phyloP scores from a whole-genome alignment of 345 rosid species.

The Sapria himalayana region DNA sequence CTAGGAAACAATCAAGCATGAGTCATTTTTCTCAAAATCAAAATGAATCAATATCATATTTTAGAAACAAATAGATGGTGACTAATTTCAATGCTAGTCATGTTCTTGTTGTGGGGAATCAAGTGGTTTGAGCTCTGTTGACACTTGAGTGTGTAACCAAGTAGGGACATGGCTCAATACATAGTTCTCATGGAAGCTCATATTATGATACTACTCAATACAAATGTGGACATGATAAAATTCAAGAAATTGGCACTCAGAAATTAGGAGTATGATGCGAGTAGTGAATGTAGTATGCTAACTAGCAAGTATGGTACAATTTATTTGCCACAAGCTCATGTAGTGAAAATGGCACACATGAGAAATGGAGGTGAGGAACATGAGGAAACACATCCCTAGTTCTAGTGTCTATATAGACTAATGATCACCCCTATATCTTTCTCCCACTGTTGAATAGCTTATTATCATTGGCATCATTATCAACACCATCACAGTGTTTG shows the following conservation, averaged over 20 bases:
- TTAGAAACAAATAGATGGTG: no score
- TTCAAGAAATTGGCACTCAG: slow-evolving; percentile 46
- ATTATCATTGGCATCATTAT: no score
- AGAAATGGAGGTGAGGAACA: slow-evolving; percentile 51
- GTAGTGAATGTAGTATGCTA: slow-evolving; percentile 43
- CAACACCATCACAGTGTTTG: no score
- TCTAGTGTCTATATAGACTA: no score
- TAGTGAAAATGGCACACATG: slow-evolving; percentile 41
- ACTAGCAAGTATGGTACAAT: slow-evolving; percentile 64
- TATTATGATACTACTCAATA: slow-evolving; percentile 58
- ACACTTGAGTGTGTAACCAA: slow-evolving; percentile 51
- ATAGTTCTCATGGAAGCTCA: slow-evolving; percentile 46
- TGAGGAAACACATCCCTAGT: slow-evolving; percentile 31
- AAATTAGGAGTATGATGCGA: slow-evolving; percentile 46
- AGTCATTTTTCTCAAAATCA: slow-evolving; percentile 54
- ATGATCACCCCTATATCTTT: no score
- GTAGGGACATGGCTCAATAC: slow-evolving; percentile 42
- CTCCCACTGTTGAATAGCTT: no score
- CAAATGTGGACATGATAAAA: slow-evolving; percentile 56
- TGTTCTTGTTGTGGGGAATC: no score
- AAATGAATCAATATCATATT: no score
- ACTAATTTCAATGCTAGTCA: no score
- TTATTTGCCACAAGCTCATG: slow-evolving; percentile 63
- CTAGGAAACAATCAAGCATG: slow-evolving; percentile 64
- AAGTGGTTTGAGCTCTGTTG: slow-evolving; percentile 70